A percentile compares a stretch with the other conserved stretches of the same genome.
Evolutionary conservation across 768 basidiomycete species (phyloP).

Genomic region (Xerocomus spinulosus): DNA sequence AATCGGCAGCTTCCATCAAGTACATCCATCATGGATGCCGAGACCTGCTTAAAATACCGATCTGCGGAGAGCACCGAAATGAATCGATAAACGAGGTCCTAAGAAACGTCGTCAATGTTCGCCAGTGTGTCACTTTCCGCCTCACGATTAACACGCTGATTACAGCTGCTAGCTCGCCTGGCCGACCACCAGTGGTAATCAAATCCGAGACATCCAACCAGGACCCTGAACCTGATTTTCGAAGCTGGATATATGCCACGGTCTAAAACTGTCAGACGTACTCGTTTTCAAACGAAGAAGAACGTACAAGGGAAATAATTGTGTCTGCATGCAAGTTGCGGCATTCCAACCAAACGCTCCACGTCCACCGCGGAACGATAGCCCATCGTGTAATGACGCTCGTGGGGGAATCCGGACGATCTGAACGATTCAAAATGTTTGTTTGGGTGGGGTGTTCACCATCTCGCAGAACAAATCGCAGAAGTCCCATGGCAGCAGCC

Average conservation of each 20-base stretch:
- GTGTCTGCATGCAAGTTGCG: constrained; percentile 46
- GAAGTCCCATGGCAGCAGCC: constrained; percentile 39
- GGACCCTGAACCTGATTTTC: constrained; percentile 9
- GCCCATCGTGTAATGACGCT: constrained; percentile 58
- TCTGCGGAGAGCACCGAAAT: constrained; percentile 15
- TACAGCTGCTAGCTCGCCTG: constrained; percentile 5
- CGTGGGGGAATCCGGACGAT: constrained; percentile 40
- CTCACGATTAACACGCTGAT: constrained; percentile 30
- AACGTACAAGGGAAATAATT: constrained; percentile 46
- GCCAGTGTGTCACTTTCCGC: neutral
- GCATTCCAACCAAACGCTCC: constrained; percentile 58
- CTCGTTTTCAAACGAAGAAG: neutral
- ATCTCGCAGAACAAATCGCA: constrained; percentile 38
- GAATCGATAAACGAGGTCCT: constrained; percentile 23
- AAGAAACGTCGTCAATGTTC: constrained; percentile 6
- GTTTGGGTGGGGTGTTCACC: constrained; percentile 11
- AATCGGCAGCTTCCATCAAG: constrained; percentile 18
- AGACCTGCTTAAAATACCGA: constrained; percentile 9
- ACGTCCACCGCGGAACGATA: constrained; percentile 55
- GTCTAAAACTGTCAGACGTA: constrained; percentile 36
- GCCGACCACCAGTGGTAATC: neutral
- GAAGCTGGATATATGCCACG: constrained; percentile 48
- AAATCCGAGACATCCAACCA: constrained; percentile 3
- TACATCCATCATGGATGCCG: constrained; percentile 15
- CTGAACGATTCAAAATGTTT: constrained; percentile 9